phyloP scores from a whole-genome alignment of 139 green algal genomes.

The Chlamydomonas sp. region DNA sequence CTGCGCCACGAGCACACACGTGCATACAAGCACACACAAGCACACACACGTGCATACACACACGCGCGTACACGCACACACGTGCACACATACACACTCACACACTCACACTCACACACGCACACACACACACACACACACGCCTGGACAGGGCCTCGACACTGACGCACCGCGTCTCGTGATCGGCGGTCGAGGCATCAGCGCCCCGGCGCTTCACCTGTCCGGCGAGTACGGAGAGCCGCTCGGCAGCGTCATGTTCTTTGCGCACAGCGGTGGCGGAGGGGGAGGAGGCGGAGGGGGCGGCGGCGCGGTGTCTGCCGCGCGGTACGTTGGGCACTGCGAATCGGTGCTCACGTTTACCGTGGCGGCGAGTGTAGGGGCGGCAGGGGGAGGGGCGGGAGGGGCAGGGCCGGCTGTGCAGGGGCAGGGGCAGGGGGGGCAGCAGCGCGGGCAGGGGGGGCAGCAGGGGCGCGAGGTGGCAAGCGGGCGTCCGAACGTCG shows the following conservation, averaged over 20 bases:
- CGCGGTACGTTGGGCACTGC: too few relatives aligned
- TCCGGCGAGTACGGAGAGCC: conserved; percentile 9
- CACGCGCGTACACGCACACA: background rate
- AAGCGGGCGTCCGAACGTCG: too few relatives aligned
- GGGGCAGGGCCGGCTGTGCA: too few relatives aligned
- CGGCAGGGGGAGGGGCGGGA: too few relatives aligned
- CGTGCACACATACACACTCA: background rate
- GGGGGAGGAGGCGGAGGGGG: too few relatives aligned
- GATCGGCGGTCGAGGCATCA: background rate
- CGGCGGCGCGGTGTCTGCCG: too few relatives aligned
- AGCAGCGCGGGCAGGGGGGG: too few relatives aligned
- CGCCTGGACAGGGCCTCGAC: background rate
- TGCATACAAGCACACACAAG: background rate
- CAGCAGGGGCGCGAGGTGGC: too few relatives aligned
- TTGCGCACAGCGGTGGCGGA: background rate
- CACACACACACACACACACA: background rate
- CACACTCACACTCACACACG: background rate
- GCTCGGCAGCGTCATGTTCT: conserved; percentile 18
- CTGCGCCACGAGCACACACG: background rate
- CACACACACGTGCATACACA: background rate
- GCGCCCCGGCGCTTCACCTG: too few relatives aligned
- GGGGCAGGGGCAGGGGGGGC: too few relatives aligned
- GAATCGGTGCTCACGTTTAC: too few relatives aligned
- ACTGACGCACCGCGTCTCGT: background rate
- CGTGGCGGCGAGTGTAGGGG: too few relatives aligned